Evolutionary conservation across 148 eudicot genomes (phyloP), one percentile per base, ranked within the genome.

Genomic region (Gaultheria prostrata): DNA sequence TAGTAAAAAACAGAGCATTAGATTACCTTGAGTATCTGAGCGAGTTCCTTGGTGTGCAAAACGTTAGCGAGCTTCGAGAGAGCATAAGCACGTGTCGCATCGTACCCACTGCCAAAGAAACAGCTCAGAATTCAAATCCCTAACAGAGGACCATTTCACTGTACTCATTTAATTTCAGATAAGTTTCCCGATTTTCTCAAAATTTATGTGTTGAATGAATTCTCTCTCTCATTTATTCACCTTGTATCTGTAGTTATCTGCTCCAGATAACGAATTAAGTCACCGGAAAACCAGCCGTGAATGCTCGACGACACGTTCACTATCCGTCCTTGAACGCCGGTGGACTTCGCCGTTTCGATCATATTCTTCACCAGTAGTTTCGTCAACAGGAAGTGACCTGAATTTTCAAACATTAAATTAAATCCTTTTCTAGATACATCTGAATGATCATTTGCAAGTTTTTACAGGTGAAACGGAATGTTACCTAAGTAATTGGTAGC

Each of bases 21-120:
- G 43, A 79, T 24, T 88, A 92, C 97, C 85, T 85, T 74, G 81
- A 96, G 92, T 77, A 86, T 88, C 61, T 56, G 87, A 86, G 98
- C 91, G 67, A 96, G 97, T 83, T 92, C 93, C 86, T 92, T 91
- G 87, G 98, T 93, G 84, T 94, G 98, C 87, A 96, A 87, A 84
- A 96, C 91, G 88, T 93, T 94, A 70, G 99, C 98, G 18, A 96
- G 95, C 92, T 96, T 96, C 43, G 98, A 96, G 81, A 94, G 87
- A 80, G 98, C 91, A 87, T 96, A 96, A 10, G 99, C 99, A 86
- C 99, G 98, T 85, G 99, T 91, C 43, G 94, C 94, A 82, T 96
- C 95, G 85, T 94, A 96, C 26, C 90, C 74, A 75, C 95, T 93
- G 89, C 30, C 49, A 14, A 65, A 85, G 30, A 18, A 74, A 30